Percentiles rank a stretch among this genome's conserved stretches.
Evolutionary conservation across 805 yeast genomes (phyloP).

Genomic region (Nakazawaea wickerhamii): DNA sequence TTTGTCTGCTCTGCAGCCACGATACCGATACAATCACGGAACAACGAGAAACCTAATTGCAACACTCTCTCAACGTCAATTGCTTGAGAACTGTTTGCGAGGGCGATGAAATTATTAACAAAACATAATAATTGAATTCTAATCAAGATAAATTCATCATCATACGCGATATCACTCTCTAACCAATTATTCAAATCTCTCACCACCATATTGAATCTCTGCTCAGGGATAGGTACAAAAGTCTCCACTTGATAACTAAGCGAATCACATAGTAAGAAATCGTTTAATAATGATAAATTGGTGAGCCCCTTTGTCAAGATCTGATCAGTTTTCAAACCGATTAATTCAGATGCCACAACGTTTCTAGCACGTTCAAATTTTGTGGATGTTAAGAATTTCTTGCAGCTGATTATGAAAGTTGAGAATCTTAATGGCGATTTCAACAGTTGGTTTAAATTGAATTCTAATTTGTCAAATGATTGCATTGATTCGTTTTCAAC

Average conservation of each 20-base stretch:
- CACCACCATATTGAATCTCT: slow-evolving; percentile 59
- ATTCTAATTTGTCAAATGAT: slow-evolving; percentile 25
- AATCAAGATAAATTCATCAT: slow-evolving; percentile 42
- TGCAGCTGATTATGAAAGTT: slow-evolving; percentile 29
- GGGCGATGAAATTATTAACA: slow-evolving; percentile 20
- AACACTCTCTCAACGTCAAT: slow-evolving; percentile 24
- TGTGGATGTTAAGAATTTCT: slow-evolving; percentile 29
- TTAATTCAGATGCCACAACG: slow-evolving; percentile 56
- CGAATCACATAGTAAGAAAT: slow-evolving; percentile 26
- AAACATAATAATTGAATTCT: slow-evolving; percentile 49
- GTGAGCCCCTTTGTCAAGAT: slow-evolving; percentile 38
- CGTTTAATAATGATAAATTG: slow-evolving; percentile 42
- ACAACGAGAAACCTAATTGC: slow-evolving; percentile 24
- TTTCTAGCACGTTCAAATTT: slow-evolving; percentile 51
- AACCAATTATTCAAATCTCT: slow-evolving; percentile 51
- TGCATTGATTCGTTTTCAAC: slow-evolving; percentile 24
- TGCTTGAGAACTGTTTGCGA: slow-evolving; percentile 12
- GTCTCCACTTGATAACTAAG: slow-evolving; percentile 21
- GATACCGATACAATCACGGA: slow-evolving; percentile 30
- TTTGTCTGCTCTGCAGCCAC: slow-evolving; percentile 10
- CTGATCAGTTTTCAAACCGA: slow-evolving; percentile 44
- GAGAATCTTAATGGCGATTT: slow-evolving; percentile 29
- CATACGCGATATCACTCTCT: slow-evolving; percentile 58
- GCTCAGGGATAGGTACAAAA: slow-evolving; percentile 49
- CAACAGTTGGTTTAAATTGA: slow-evolving; percentile 27